Base-by-base conservation (phyloP, 106 monocot species). In the Apostasia shenzhenica region DNA sequence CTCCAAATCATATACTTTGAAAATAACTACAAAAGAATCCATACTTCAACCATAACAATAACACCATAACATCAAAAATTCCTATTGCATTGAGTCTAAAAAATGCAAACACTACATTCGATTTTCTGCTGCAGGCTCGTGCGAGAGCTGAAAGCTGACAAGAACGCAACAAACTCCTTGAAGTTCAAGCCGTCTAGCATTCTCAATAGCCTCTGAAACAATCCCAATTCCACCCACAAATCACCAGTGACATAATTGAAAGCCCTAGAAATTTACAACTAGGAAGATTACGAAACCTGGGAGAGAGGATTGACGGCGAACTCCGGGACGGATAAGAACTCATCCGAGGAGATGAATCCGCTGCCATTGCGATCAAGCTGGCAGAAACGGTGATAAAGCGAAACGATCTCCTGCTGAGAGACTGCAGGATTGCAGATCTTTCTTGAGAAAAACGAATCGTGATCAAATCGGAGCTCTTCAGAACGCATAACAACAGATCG, bases 141-240 rank as follows among this genome's bases (percentile, higher is more conserved):
- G 14, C 73, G 42, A 12, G 63, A 73, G 41, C 50, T 73, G 73
- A 73, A 73, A 12, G 63, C 73, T 51, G 73, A 73, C 37, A 66
- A 57, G 47, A 74, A 74, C 0, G 66, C 73, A 14, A 74, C 66
- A 43, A 74, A 66, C 26, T 74, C 73, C 63, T 73, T 73, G 10
- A 63, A 73, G 11, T 73, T 73, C 55, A 73, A 55, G 1, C 73
- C 73, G 53, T 73, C 73, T 63, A 63, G 73, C 73, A 73, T 73
- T 41, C 63, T 61, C 48, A 73, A 14, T 9, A 73, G 37, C 44
- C 73, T 73, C 63, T 64, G 45, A 14, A 3, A 3, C n/a, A 57
- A 57, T 57, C 14, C 13, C 37, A 57, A 57, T 37, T 37, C 7
- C 57, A 26, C 26, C 26, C 57, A 37, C 57, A 57, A 14, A 57